phyloP scores from a whole-genome alignment of 2,329 filamentous ascomycete genomes.

The Fragosphaeria purpurea region DNA sequence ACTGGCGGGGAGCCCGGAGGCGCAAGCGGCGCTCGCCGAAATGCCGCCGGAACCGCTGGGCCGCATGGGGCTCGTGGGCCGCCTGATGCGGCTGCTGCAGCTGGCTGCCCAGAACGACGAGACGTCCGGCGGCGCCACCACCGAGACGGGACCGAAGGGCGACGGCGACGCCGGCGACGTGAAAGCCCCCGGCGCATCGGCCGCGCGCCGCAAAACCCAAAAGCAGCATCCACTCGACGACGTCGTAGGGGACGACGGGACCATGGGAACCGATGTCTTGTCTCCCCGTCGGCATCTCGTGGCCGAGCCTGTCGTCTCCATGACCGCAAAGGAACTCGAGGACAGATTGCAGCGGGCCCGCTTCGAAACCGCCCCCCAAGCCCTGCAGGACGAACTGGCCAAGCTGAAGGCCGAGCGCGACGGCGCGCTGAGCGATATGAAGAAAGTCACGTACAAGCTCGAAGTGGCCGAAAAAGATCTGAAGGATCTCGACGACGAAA shows the following conservation, averaged over 20 bases:
- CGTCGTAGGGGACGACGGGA: background rate
- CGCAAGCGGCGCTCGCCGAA: too few species aligned
- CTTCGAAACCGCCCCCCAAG: background rate
- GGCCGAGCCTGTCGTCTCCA: background rate
- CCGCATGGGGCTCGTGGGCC: background rate
- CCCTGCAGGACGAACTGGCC: background rate
- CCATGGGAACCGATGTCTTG: too few species aligned
- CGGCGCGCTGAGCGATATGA: background rate
- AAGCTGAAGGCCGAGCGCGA: constrained; percentile 1
- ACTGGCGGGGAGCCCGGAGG: too few species aligned
- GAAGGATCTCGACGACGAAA: background rate
- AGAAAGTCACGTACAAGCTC: background rate
- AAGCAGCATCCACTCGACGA: background rate
- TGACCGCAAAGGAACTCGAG: background rate
- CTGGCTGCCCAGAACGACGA: background rate
- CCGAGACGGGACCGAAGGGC: background rate
- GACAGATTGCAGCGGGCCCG: background rate
- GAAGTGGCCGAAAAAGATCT: background rate
- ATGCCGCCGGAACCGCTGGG: background rate
- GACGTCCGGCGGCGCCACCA: background rate
- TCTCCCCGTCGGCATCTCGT: too few species aligned
- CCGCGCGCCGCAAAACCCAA: background rate
- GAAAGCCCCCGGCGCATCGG: background rate
- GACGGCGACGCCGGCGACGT: background rate
- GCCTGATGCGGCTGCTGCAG: background rate